Evolutionary conservation across 192 early-diverging fungal genomes (phyloP), one percentile per base, ranked within the genome.

Genomic region (Coemansia nantahalensis): DNA sequence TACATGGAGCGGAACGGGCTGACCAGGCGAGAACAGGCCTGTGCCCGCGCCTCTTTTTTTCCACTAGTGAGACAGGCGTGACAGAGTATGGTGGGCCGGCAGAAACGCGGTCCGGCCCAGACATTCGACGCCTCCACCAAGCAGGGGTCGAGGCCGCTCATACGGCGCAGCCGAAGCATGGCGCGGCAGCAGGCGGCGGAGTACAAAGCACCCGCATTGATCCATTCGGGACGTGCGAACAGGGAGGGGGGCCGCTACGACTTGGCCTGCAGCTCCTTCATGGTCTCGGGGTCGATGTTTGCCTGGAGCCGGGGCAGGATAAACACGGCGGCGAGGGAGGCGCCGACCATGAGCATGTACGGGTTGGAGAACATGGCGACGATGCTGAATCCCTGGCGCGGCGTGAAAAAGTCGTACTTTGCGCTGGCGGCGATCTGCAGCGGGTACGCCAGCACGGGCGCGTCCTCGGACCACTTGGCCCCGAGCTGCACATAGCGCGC

Each of bases 331-430:
- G 68, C 31, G 33, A 87, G 57, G 28, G 80, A 80, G 21, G 73
- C 73, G 22, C 79, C 81, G 42, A 80, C 78, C 84, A 87, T 85
- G 45, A 87, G 54, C 54, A 87, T 75, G 61, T 85, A 85, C 11
- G 85, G 85, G 50, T 85, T 87, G 0, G 71, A 64, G 47, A 87
- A 77, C 64, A 87, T 68, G 14, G 77, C 41, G 33, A 75, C 53
- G 22, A 82, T 54, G 51, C 82, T 82, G 70, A 87, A 83, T 23
- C 77, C 77, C 55, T 83, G 81, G 12, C 85, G 78, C 38, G 59
- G 62, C 5, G 65, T 77, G 51, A 69, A 77, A 45, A 79, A 79
- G 24, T 75, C 72, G 40, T 70, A 75, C 45, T 75, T 70, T 12
- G 36, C 66, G 35, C 47, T 35, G 5, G 78, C 71, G 26, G 40